phyloP scores from a whole-genome alignment of 495 filamentous ascomycete species.

The Penicillium taxi region DNA sequence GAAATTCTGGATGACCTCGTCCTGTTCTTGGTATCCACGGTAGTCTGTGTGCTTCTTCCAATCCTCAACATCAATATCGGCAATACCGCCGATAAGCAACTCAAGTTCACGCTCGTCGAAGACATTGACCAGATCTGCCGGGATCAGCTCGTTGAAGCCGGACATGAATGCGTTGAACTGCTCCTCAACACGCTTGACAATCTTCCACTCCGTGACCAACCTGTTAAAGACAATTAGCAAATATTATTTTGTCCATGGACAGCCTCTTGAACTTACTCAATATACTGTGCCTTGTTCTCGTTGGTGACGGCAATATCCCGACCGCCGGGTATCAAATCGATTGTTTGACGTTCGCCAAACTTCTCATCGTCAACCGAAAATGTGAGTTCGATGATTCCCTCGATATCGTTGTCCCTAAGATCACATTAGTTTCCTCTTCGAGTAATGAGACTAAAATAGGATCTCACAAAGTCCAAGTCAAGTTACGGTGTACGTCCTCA shows the following conservation, averaged over 20 bases:
- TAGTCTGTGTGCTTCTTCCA: slow-evolving; percentile 99
- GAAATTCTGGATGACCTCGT: slow-evolving; percentile 96
- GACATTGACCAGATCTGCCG: slow-evolving; percentile 91
- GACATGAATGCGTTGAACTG: slow-evolving; percentile 97
- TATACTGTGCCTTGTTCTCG: slow-evolving; percentile 90
- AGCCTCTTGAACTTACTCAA: slow-evolving; percentile 55
- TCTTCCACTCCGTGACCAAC: slow-evolving; percentile 97
- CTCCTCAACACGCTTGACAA: slow-evolving; percentile 93
- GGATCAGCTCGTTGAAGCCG: slow-evolving; percentile 96
- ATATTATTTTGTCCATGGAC: too few species aligned
- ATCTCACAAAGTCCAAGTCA: slow-evolving; percentile 84
- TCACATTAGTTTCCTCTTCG: slow-evolving; percentile 12
- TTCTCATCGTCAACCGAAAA: slow-evolving; percentile 96
- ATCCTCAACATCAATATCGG: slow-evolving; percentile 98
- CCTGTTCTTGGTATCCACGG: slow-evolving; percentile 94
- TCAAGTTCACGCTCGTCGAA: slow-evolving; percentile 98
- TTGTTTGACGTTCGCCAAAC: slow-evolving; percentile 85
- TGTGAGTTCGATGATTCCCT: slow-evolving; percentile 81
- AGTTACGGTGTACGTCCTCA: slow-evolving; percentile 88
- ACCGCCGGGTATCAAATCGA: slow-evolving; percentile 87
- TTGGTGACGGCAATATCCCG: slow-evolving; percentile 92
- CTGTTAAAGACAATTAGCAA: slow-evolving; percentile 25
- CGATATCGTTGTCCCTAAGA: slow-evolving; percentile 82
- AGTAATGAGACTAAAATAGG: not conserved
- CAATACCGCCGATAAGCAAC: slow-evolving; percentile 95